Evolutionary conservation across 2,329 filamentous ascomycete species (phyloP).

Genomic region (Calonectria hawksworthii): DNA sequence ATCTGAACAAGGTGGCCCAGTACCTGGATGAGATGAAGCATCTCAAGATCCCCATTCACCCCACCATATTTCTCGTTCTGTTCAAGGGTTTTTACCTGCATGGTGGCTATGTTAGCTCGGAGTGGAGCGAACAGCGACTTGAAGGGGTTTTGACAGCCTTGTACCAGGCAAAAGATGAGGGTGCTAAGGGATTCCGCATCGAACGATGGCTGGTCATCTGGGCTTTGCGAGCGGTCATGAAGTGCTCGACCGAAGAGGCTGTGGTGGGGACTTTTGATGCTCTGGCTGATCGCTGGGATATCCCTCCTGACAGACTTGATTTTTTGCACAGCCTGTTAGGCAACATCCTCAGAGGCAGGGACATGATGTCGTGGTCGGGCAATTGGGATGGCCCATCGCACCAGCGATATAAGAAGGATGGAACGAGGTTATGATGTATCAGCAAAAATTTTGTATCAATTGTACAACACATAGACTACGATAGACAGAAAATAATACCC

Average conservation of each 20-base stretch:
- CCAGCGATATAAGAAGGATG: slow-evolving; percentile 46
- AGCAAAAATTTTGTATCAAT: slow-evolving; percentile 38
- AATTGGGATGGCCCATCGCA: slow-evolving; percentile 42
- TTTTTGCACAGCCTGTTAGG: slow-evolving; percentile 64
- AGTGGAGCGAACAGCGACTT: slow-evolving; percentile 81
- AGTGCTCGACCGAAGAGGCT: slow-evolving; percentile 65
- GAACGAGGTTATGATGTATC: slow-evolving; percentile 46
- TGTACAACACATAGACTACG: slow-evolving; percentile 36
- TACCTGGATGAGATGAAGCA: slow-evolving; percentile 86
- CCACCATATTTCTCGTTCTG: slow-evolving; percentile 82
- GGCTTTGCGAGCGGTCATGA: slow-evolving; percentile 74
- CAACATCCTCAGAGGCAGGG: slow-evolving; percentile 54
- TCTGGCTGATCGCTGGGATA: slow-evolving; percentile 63
- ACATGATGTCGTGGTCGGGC: slow-evolving; percentile 46
- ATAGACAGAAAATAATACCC: slow-evolving; percentile 36
- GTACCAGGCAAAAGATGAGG: slow-evolving; percentile 65
- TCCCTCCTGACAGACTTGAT: slow-evolving; percentile 55
- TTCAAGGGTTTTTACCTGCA: slow-evolving; percentile 86
- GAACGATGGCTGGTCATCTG: slow-evolving; percentile 73
- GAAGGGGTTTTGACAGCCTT: slow-evolving; percentile 77
- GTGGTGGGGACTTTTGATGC: slow-evolving; percentile 69
- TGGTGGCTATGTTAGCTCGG: slow-evolving; percentile 73
- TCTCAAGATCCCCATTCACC: slow-evolving; percentile 77
- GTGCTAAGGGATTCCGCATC: slow-evolving; percentile 63
- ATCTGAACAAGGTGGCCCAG: slow-evolving; percentile 78